phyloP scores from a whole-genome alignment of 2,329 filamentous ascomycete genomes.

The Alternaria atra region DNA sequence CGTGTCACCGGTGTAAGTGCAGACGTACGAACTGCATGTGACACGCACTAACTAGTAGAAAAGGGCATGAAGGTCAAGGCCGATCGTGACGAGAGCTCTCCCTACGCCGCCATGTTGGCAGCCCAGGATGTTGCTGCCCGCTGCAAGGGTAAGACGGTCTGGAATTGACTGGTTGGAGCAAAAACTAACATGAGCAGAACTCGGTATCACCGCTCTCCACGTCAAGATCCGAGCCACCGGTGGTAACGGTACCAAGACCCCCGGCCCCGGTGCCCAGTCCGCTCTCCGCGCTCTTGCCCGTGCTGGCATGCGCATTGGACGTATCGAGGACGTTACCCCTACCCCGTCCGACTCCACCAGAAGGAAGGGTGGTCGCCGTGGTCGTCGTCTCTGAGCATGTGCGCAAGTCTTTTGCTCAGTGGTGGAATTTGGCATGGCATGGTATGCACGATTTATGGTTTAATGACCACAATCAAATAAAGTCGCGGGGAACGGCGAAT shows the following conservation, averaged over 20 bases:
- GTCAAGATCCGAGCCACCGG: constrained; percentile 99
- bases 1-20: constrained; percentile 90
- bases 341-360: constrained; percentile 99
- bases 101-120: constrained; percentile 99
- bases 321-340: constrained; percentile 99
- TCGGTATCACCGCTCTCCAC: constrained; percentile 94
- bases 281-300: constrained; percentile 98
- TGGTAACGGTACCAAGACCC: constrained; percentile 99
- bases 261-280: constrained; percentile 97
- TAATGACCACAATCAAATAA: constrained; percentile 50
- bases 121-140: constrained; percentile 90
- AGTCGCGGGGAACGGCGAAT: constrained; percentile 51
- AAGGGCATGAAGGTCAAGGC: constrained; percentile 90
- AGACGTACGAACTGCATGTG: background rate
- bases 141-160: constrained; percentile 65
- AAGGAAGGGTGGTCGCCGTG: constrained; percentile 99
- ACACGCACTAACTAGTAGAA: constrained; percentile 10
- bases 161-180: background rate
- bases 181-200: constrained; percentile 55
- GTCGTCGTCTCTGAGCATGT: constrained; percentile 94
- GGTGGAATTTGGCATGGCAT: constrained; percentile 46
- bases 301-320: constrained; percentile 99
- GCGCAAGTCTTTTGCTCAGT: constrained; percentile 50
- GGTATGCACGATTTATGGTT: constrained; percentile 46
- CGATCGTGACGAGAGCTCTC: constrained; percentile 98